Percentiles rank a stretch among this genome's conserved stretches.
phyloP scores from a whole-genome alignment of 768 basidiomycete genomes.

The Trametes maxima region DNA sequence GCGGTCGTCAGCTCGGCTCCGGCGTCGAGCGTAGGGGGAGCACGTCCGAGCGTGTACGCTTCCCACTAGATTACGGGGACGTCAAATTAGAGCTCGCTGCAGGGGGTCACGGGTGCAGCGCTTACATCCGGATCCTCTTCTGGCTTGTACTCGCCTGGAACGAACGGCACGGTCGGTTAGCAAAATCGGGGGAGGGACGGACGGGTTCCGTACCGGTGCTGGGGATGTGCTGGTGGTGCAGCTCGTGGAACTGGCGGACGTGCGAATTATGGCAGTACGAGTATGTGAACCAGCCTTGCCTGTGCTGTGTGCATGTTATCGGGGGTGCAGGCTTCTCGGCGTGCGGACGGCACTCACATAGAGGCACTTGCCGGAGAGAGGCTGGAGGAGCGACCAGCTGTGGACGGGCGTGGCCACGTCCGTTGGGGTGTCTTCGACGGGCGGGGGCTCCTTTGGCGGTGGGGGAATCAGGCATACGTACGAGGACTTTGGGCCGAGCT shows the following conservation, averaged over 20 bases:
- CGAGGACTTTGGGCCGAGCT: constrained; percentile 65
- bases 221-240: constrained; percentile 62
- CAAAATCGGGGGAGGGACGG: constrained; percentile 8
- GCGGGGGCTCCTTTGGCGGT: constrained; percentile 47
- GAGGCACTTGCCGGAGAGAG: constrained; percentile 78
- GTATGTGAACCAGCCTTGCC: constrained; percentile 97
- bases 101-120: constrained; percentile 31
- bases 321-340: constrained; percentile 33
- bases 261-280: constrained; percentile 94
- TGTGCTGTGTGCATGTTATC: constrained; percentile 55
- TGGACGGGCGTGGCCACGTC: constrained; percentile 66
- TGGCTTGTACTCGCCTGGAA: constrained; percentile 69
- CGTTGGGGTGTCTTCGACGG: constrained; percentile 54
- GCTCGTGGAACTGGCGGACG: constrained; percentile 94
- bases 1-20: constrained; percentile 67
- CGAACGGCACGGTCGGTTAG: constrained; percentile 21
- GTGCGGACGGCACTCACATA: constrained; percentile 60
- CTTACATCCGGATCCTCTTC: constrained; percentile 85
- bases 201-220: constrained; percentile 54
- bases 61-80: constrained; percentile 55
- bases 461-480: constrained; percentile 83
- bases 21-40: constrained; percentile 59
- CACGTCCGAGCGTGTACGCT: constrained; percentile 76
- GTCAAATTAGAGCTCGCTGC: constrained; percentile 10
- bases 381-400: constrained; percentile 82